Evolutionary conservation across 1,284 basidiomycete genomes (phyloP), one percentile per base, ranked within the genome.

Genomic region (Chalciporus sp.): DNA sequence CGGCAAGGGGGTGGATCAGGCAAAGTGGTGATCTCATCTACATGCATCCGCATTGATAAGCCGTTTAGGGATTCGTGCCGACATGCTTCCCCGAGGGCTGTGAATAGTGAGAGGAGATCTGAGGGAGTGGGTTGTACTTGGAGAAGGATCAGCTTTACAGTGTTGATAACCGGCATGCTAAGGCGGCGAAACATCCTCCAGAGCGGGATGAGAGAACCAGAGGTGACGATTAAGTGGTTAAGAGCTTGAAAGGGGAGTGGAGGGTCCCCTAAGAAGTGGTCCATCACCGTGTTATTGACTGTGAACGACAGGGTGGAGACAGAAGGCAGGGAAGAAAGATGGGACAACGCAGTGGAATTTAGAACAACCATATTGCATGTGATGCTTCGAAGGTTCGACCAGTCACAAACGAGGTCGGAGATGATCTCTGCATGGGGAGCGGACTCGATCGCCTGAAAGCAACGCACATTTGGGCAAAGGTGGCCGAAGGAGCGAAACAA

Each of bases 371-470:
- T 1, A 12, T 9, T 7, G 41, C 61, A 63, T 4, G 3, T 0
- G n/a, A 53, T 45, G 27, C n/a, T 27, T 20, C 40, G 14, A 27
- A 63, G 50, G 9, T 55, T 43, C 47, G 29, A 7, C 60, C 60
- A 63, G 17, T 4, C 9, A 19, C 55, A 37, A 40, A 61, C 11
- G 23, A 62, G 43, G 4, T 20, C n/a, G 0, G 58, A 51, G 39
- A 61, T 20, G 2, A 16, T 44, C 16, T 53, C 43, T 9, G 16
- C 17, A 14, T 44, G 16, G 7, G 5, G 3, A 26, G 19, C 48
- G 7, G 39, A 7, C 23, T 3, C 7, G 16, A 41, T 9, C 11
- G 50, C 39, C 1, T 14, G 4, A 12, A 61, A 46, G 42, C 31
- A 3, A 1, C 31, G 42, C 27, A 61, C 31, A 9, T 16, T 39